Conservation (phyloP, 495 filamentous ascomycete genomes). For the Opeltia flavorubescens region DNA sequence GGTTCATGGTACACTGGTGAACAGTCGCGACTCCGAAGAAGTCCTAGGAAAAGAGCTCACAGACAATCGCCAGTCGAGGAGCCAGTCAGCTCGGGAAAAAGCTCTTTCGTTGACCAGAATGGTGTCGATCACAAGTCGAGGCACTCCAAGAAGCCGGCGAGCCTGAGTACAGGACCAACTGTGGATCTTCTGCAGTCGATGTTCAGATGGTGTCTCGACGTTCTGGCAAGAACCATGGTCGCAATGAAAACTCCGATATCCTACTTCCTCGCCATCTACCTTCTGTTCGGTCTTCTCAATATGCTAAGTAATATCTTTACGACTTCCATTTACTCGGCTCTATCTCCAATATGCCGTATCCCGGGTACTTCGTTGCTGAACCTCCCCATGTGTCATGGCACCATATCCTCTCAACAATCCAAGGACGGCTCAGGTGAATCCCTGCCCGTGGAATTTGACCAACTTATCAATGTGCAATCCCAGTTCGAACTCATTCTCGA, state of each 20-base stretch:
- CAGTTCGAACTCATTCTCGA: constrained; percentile 53
- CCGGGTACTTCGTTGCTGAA: constrained; percentile 43
- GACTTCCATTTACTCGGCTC: constrained; percentile 28
- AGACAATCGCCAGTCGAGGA: neutral
- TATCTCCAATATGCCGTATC: constrained; percentile 52
- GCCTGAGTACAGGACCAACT: neutral
- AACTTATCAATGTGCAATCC: constrained; percentile 50
- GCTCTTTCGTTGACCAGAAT: neutral
- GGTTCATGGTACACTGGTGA: constrained; percentile 18
- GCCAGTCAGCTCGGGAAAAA: neutral
- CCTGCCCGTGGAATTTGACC: constrained; percentile 44
- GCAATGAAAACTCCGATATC: constrained; percentile 40
- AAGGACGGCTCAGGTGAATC: constrained; percentile 11
- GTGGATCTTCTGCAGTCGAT: constrained; percentile 16
- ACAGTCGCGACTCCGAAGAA: constrained; percentile 6
- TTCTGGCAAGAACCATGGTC: constrained; percentile 34
- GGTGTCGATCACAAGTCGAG: constrained; percentile 1
- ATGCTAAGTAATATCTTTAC: constrained; percentile 37
- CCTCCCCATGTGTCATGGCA: constrained; percentile 42
- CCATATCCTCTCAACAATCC: constrained; percentile 9
- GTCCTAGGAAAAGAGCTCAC: neutral
- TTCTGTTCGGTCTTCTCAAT: constrained; percentile 32
- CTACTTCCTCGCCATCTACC: constrained; percentile 36
- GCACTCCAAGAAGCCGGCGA: neutral
- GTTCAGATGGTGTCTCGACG: constrained; percentile 29